These are phyloP conservation scores for Lactarius trivialis DNA, from an alignment of 768 basidiomycete genomes.

Conservation along the genomic window DNA sequence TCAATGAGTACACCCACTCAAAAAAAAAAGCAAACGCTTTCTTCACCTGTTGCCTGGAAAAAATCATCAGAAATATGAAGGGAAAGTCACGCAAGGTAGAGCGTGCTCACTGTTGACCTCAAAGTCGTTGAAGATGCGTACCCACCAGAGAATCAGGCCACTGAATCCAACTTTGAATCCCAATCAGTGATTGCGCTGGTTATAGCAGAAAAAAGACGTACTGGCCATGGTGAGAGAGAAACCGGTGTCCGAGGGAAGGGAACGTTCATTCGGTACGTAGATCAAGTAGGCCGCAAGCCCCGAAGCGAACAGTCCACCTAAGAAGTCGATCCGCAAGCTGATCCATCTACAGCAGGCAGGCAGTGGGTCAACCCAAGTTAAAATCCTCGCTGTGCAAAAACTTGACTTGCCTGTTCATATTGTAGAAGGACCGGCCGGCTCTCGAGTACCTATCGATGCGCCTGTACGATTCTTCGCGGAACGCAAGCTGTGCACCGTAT, in stretches of 20 bases:
- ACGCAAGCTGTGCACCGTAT: slow-evolving; percentile 45
- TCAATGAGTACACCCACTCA: neutral
- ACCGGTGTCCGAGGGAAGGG: slow-evolving; percentile 34
- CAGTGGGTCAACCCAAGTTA: neutral
- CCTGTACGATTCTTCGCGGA: slow-evolving; percentile 36
- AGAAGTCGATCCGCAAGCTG: slow-evolving; percentile 46
- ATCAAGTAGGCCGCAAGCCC: slow-evolving; percentile 46
- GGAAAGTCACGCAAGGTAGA: neutral
- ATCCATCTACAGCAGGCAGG: slow-evolving; percentile 41
- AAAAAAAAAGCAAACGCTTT: neutral
- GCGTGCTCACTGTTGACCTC: slow-evolving; percentile 36
- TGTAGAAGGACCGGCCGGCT: slow-evolving; percentile 39
- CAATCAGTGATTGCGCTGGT: neutral
- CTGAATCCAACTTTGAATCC: slow-evolving; percentile 44
- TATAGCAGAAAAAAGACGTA: slow-evolving; percentile 17
- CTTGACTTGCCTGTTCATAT: slow-evolving; percentile 38
- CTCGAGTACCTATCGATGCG: slow-evolving; percentile 45
- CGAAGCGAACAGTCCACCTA: slow-evolving; percentile 47
- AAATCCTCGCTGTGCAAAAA: neutral
- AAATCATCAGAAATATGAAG: neutral
- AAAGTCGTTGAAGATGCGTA: slow-evolving; percentile 40
- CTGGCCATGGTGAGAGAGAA: slow-evolving; percentile 39
- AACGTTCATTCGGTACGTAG: slow-evolving; percentile 34
- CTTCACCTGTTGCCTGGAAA: slow-evolving; percentile 28
- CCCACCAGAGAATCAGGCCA: slow-evolving; percentile 46